Percentiles rank a stretch among this genome's conserved stretches.
phyloP scores from a whole-genome alignment of 371 early-diverging fungal species.

The Apophysomyces trapeziformis region DNA sequence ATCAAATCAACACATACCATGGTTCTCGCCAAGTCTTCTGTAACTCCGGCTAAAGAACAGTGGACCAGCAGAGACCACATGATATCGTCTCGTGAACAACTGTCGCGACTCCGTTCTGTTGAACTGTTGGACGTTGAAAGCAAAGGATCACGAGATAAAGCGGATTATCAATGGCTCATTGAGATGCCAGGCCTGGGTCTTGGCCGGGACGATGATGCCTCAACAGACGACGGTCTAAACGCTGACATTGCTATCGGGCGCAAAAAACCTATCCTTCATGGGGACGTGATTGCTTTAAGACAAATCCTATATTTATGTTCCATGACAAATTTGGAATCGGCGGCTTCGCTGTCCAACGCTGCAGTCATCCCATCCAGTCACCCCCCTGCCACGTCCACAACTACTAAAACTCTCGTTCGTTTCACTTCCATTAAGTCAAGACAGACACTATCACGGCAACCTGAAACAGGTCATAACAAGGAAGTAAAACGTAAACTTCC shows the following conservation, averaged over 20 bases:
- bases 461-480: too few species aligned
- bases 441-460: too few species aligned
- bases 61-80: slow-evolving; percentile 2
- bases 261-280: slow-evolving; percentile 33
- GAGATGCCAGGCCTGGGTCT: slow-evolving; percentile 33
- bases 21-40: slow-evolving; percentile 17
- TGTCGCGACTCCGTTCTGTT: slow-evolving; percentile 18
- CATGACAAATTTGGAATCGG: not conserved
- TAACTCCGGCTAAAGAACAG: not conserved
- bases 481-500: too few species aligned
- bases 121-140: slow-evolving; percentile 15
- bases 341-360: not conserved
- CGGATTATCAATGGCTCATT: slow-evolving; percentile 23
- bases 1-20: slow-evolving; percentile 21
- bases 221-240: slow-evolving; percentile 33
- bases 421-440: not conserved
- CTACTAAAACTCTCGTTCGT: not conserved
- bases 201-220: slow-evolving; percentile 21
- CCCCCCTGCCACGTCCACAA: not conserved
- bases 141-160: not conserved
- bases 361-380: not conserved
- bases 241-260: slow-evolving; percentile 41
- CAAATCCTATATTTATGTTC: slow-evolving; percentile 37
- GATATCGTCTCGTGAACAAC: slow-evolving; percentile 2
- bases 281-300: slow-evolving; percentile 39